Conservation (phyloP, 768 basidiomycete species). For the Boletus sp. region DNA sequence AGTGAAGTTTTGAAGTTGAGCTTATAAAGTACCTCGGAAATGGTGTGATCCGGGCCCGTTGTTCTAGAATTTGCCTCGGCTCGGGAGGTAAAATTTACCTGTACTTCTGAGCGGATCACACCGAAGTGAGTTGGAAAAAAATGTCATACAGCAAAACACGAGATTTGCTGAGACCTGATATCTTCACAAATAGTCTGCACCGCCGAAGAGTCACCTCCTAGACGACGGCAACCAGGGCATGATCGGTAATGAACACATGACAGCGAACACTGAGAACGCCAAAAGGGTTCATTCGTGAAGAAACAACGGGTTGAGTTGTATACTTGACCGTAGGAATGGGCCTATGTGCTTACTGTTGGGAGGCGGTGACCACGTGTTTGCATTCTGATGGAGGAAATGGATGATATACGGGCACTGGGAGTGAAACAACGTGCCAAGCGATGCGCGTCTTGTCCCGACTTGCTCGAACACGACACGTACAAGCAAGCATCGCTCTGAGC, state of each 20-base stretch:
- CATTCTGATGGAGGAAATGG: background rate
- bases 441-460: background rate
- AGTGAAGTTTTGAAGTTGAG: background rate
- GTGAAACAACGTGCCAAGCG: slow-evolving; percentile 1
- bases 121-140: background rate
- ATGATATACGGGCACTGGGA: background rate
- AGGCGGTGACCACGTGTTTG: slow-evolving; percentile 3
- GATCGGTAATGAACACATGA: background rate
- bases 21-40: slow-evolving; percentile 8
- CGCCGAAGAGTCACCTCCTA: background rate
- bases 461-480: background rate
- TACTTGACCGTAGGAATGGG: background rate
- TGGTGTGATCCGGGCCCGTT: background rate
- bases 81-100: slow-evolving; percentile 5
- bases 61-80: slow-evolving; percentile 11
- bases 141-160: slow-evolving; percentile 17
- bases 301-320: background rate
- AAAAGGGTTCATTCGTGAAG: background rate
- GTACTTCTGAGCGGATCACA: slow-evolving; percentile 6
- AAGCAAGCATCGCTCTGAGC: slow-evolving; percentile 3
- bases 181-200: background rate
- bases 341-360: background rate
- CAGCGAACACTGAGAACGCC: background rate
- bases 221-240: background rate
- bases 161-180: background rate